Evolutionary conservation across 129 eudicot genomes (phyloP).

Genomic region (Helichrysum umbraculigerum): DNA sequence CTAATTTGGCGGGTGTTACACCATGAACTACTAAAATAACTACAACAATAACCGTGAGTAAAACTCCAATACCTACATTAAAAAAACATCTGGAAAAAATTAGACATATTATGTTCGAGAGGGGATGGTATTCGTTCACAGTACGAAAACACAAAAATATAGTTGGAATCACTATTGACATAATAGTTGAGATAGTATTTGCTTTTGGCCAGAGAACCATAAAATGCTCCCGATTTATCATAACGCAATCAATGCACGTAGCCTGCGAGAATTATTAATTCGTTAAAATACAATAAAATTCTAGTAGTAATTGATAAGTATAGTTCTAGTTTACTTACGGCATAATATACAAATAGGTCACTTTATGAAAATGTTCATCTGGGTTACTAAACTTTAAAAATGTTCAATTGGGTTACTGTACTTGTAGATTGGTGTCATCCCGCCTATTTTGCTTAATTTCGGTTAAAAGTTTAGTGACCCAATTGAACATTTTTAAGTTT

Average conservation of each 20-base stretch:
- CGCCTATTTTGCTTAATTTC: too few relatives aligned
- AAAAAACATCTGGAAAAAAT: not conserved
- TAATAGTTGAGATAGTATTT: not conserved
- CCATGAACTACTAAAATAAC: not conserved
- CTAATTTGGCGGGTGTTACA: too few relatives aligned
- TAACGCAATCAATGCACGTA: conserved; percentile 1
- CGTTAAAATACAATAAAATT: not conserved
- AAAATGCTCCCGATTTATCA: not conserved
- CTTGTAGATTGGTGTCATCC: too few relatives aligned
- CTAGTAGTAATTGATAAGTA: not conserved
- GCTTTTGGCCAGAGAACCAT: not conserved
- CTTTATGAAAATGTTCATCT: too few relatives aligned
- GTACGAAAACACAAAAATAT: not conserved
- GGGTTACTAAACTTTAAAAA: too few relatives aligned
- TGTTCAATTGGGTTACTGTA: too few relatives aligned
- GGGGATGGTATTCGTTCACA: not conserved
- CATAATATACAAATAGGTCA: too few relatives aligned
- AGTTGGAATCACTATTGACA: not conserved
- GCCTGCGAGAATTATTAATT: not conserved
- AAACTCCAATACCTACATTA: not conserved
- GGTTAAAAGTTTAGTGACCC: too few relatives aligned
- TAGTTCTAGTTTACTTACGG: too few relatives aligned
- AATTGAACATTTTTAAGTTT: too few relatives aligned
- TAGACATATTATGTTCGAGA: not conserved
- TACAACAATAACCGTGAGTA: not conserved